Percentiles rank a stretch among this genome's conserved stretches.
Evolutionary conservation across 306 rosid species (phyloP).

Genomic region (Pterocarpus macrocarpus): DNA sequence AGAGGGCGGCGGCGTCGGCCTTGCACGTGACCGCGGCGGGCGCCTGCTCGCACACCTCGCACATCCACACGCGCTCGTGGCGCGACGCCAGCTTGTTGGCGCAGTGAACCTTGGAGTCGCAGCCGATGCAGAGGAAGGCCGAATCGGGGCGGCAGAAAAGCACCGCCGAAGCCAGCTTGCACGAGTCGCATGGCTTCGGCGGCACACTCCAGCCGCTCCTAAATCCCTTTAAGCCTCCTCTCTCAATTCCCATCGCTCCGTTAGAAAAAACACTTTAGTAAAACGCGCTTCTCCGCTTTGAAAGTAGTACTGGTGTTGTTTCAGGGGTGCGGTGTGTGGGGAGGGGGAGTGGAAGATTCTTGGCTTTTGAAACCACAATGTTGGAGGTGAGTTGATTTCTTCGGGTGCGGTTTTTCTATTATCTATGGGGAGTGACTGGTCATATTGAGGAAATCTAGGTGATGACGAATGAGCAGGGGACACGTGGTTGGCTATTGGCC

Average conservation of each 20-base stretch:
- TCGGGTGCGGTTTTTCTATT: slow-evolving; percentile 52
- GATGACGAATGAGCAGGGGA: slow-evolving; percentile 37
- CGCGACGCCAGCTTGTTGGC: slow-evolving; percentile 68
- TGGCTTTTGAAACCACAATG: background rate
- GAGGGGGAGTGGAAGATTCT: background rate
- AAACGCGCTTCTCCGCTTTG: no score
- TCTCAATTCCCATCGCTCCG: slow-evolving; percentile 64
- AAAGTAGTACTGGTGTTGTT: no score
- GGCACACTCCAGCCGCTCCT: slow-evolving; percentile 59
- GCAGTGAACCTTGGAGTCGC: slow-evolving; percentile 80
- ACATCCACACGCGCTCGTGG: slow-evolving; percentile 94
- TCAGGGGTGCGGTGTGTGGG: background rate
- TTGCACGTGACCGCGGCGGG: slow-evolving; percentile 94
- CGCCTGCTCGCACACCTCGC: slow-evolving; percentile 96
- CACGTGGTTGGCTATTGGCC: slow-evolving; percentile 69
- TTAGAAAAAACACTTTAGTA: no score
- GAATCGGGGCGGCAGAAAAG: slow-evolving; percentile 79
- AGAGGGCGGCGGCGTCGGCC: slow-evolving; percentile 95
- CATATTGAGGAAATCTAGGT: slow-evolving; percentile 65
- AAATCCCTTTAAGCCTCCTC: slow-evolving; percentile 52
- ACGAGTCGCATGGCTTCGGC: slow-evolving; percentile 80
- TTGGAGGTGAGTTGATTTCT: slow-evolving; percentile 41
- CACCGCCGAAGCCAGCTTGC: slow-evolving; percentile 66
- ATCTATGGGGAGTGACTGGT: slow-evolving; percentile 48
- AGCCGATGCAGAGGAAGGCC: slow-evolving; percentile 79